phyloP scores from a whole-genome alignment of 78 protist genomes.

The Monocercomonoides exilis region DNA sequence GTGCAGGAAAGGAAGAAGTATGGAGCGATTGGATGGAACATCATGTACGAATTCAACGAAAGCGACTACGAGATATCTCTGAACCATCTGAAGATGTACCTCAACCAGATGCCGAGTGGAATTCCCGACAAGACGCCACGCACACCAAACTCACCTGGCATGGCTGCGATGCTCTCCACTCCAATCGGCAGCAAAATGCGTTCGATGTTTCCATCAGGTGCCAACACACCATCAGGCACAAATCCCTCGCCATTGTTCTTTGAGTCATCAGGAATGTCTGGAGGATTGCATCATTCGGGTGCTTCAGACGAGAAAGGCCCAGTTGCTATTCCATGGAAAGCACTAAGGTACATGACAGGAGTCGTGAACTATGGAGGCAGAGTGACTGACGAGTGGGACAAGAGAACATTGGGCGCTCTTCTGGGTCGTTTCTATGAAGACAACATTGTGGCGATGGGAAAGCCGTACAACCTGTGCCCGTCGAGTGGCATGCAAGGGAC shows the following conservation, averaged over 20 bases:
- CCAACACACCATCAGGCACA: no score
- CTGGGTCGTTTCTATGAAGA: neutral
- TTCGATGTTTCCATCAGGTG: neutral
- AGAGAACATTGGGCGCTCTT: conserved; percentile 20
- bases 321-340: neutral
- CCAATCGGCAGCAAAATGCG: no score
- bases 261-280: neutral
- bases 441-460: neutral
- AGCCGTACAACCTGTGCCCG: neutral
- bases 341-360: neutral
- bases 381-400: conserved; percentile 62
- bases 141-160: no score
- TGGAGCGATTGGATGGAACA: conserved; percentile 58
- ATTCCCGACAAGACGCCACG: no score
- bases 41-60: conserved; percentile 55
- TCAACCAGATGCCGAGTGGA: no score
- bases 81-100: conserved; percentile 16
- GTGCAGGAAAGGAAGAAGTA: conserved; percentile 50
- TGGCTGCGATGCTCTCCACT: no score
- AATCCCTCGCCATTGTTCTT: no score
- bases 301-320: conserved; percentile 39
- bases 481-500: no score
- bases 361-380: conserved; percentile 60
- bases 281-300: neutral
- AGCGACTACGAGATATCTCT: conserved; percentile 36